Conservation (phyloP, 176 grass and related monocot species). For the Aegilops umbellulata region DNA sequence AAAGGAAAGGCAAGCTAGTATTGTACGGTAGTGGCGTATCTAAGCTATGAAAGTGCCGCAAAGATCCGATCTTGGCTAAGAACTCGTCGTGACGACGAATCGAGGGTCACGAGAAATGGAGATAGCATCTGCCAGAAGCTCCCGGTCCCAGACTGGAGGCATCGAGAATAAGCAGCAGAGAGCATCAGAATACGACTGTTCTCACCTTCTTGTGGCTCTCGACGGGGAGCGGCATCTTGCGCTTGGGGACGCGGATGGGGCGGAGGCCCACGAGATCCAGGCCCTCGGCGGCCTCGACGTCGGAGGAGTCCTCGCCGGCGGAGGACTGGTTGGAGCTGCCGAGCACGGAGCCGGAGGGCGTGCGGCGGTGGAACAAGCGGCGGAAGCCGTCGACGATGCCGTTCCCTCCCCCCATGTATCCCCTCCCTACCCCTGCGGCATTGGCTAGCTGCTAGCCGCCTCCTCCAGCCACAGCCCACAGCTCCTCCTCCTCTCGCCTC, state of each 20-base stretch:
- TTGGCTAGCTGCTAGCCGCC: slow-evolving; percentile 17
- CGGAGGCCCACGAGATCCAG: slow-evolving; percentile 50
- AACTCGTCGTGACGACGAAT: slow-evolving; percentile 19
- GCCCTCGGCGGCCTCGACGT: slow-evolving; percentile 45
- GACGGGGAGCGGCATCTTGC: slow-evolving; percentile 48
- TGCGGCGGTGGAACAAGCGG: slow-evolving; percentile 71
- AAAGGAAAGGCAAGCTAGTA: neutral
- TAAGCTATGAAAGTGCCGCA: neutral
- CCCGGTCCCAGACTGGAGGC: neutral
- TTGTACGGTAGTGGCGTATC: neutral
- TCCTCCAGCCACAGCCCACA: neutral
- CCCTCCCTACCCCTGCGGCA: slow-evolving; percentile 42
- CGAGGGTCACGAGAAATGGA: slow-evolving; percentile 8
- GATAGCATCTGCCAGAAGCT: neutral
- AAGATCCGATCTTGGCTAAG: slow-evolving; percentile 21
- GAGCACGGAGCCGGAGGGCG: slow-evolving; percentile 1
- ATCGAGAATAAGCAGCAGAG: neutral
- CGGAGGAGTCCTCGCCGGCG: slow-evolving; percentile 28
- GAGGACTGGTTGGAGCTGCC: slow-evolving; percentile 38
- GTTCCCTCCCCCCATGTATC: slow-evolving; percentile 47
- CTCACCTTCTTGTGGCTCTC: slow-evolving; percentile 68
- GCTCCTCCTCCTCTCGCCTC: neutral
- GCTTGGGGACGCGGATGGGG: slow-evolving; percentile 66
- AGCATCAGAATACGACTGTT: neutral
- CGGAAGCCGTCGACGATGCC: slow-evolving; percentile 66